Percentiles rank a stretch among this genome's conserved stretches.
Evolutionary conservation across 768 basidiomycete genomes (phyloP).

Genomic region (Hydnomerulius pinastri): DNA sequence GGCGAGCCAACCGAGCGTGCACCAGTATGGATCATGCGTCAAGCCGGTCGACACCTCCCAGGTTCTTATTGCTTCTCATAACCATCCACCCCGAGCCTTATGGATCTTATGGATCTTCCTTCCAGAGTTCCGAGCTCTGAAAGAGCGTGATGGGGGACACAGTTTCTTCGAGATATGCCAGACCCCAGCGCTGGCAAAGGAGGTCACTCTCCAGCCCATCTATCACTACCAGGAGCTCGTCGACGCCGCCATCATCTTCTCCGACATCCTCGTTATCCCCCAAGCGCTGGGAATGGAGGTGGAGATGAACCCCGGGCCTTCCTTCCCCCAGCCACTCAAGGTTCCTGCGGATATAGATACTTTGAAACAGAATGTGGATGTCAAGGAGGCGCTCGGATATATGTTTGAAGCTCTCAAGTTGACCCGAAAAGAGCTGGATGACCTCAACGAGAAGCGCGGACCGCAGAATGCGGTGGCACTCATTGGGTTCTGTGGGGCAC

Average conservation of each 20-base stretch:
- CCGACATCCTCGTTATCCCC: conserved; percentile 96
- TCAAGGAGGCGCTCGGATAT: conserved; percentile 85
- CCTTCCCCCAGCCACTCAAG: conserved; percentile 83
- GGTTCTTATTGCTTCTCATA: conserved; percentile 46
- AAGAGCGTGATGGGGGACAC: conserved; percentile 79
- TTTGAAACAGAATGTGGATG: conserved; percentile 65
- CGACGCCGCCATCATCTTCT: conserved; percentile 98
- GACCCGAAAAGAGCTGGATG: conserved; percentile 77
- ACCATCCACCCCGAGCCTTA: neutral
- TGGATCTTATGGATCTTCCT: neutral
- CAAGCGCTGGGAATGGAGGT: conserved; percentile 98
- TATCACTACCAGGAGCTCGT: conserved; percentile 81
- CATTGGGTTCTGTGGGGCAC: conserved; percentile 96
- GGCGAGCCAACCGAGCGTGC: conserved; percentile 90
- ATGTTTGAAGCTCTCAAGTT: conserved; percentile 90
- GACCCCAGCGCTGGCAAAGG: conserved; percentile 83
- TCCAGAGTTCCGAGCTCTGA: conserved; percentile 90
- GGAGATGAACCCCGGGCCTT: conserved; percentile 90
- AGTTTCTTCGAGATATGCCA: conserved; percentile 97
- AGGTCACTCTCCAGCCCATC: conserved; percentile 94
- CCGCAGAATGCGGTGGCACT: too few relatives aligned
- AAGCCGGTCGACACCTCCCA: conserved; percentile 94
- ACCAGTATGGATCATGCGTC: conserved; percentile 99
- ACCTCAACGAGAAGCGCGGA: too few relatives aligned
- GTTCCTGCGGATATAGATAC: conserved; percentile 72